A percentile compares a stretch with the other conserved stretches of the same genome.
These are phyloP conservation scores for Populus hybrid DNA, from an alignment of 441 rosid species.

Conservation along the genomic window DNA sequence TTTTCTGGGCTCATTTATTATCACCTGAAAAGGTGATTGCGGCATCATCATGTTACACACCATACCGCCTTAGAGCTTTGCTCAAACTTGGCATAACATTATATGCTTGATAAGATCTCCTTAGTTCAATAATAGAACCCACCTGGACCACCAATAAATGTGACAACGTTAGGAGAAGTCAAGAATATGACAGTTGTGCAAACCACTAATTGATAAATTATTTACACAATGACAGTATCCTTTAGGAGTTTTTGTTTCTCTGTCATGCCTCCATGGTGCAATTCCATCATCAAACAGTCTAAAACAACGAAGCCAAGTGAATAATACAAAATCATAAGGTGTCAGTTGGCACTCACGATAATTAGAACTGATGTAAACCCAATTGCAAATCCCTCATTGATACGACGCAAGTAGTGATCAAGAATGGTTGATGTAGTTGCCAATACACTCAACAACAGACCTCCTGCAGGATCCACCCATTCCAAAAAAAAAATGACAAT, in stretches of 20 bases:
- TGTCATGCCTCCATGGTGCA: neutral
- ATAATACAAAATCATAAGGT: neutral
- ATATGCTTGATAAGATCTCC: slow-evolving; percentile 96
- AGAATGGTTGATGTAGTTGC: slow-evolving; percentile 85
- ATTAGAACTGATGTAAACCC: slow-evolving; percentile 90
- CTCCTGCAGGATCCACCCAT: slow-evolving; percentile 50
- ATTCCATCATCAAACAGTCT: neutral
- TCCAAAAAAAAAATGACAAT: neutral
- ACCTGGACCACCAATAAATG: slow-evolving; percentile 41
- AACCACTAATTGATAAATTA: neutral
- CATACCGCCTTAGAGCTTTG: slow-evolving; percentile 80
- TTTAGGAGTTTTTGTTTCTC: neutral
- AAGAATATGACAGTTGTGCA: neutral
- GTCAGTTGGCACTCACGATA: slow-evolving; percentile 47
- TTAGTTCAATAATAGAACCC: slow-evolving; percentile 91
- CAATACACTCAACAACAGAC: slow-evolving; percentile 71
- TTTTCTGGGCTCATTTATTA: neutral
- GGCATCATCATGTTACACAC: slow-evolving; percentile 37
- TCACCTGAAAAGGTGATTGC: slow-evolving; percentile 17
- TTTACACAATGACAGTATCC: too few species aligned
- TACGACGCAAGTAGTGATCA: slow-evolving; percentile 73
- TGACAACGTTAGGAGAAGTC: neutral
- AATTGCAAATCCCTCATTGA: slow-evolving; percentile 81
- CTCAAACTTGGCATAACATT: slow-evolving; percentile 95
- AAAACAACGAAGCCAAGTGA: neutral